Percentiles rank a stretch among this genome's conserved stretches.
Evolutionary conservation across 345 rosid genomes (phyloP).

Genomic region (Erodium maritimum): DNA sequence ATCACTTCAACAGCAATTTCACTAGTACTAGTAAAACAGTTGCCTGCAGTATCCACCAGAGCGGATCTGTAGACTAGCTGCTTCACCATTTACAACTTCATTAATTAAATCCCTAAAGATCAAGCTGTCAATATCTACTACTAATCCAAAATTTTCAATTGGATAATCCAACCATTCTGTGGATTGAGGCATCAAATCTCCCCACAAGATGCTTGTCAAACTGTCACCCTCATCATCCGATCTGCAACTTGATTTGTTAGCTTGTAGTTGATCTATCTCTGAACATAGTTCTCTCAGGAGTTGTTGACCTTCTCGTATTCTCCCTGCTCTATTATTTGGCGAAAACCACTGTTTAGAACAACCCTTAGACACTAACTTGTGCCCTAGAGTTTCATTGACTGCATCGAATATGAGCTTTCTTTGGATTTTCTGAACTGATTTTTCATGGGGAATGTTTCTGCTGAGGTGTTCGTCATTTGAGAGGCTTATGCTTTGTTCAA

Average conservation of each 20-base stretch:
- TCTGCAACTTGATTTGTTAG: constrained; percentile 29
- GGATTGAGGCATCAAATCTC: constrained; percentile 40
- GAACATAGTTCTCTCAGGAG: constrained; percentile 51
- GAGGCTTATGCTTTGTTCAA: constrained; percentile 43
- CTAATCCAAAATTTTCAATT: constrained; percentile 47
- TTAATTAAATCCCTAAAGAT: constrained; percentile 76
- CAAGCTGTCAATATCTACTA: constrained; percentile 55
- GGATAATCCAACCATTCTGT: constrained; percentile 30
- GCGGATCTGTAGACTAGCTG: constrained; percentile 20
- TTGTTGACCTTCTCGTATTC: constrained; percentile 27
- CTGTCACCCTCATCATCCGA: constrained; percentile 36
- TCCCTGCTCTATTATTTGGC: constrained; percentile 17
- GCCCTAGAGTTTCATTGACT: constrained; percentile 50
- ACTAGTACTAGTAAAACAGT: constrained; percentile 31
- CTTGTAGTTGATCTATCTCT: constrained; percentile 52
- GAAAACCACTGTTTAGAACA: constrained; percentile 21
- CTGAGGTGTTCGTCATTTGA: constrained; percentile 17
- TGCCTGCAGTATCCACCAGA: constrained; percentile 33
- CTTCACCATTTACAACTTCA: constrained; percentile 45
- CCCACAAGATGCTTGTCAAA: constrained; percentile 32
- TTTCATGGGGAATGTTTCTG: constrained; percentile 17
- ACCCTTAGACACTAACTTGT: constrained; percentile 26
- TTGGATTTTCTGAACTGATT: constrained; percentile 28
- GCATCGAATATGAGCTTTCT: constrained; percentile 68
- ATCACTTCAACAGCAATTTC: neutral